phyloP scores from a whole-genome alignment of 495 filamentous ascomycete species.

The Penicillium tannophilum region DNA sequence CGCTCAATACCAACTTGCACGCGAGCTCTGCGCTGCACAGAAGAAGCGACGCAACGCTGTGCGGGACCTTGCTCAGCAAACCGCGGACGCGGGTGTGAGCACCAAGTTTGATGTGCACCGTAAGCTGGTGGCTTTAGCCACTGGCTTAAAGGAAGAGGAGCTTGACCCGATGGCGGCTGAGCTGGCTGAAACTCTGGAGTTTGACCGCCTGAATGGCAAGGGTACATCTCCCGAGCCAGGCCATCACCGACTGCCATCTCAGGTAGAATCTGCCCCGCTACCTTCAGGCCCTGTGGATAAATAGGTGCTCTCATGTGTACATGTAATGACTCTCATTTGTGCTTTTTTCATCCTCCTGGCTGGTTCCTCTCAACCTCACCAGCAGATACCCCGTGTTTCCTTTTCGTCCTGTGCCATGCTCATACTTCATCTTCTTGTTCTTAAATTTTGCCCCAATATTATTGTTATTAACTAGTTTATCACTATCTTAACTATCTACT shows the following conservation, averaged over 20 bases:
- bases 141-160: constrained; percentile 52
- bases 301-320: constrained; percentile 23
- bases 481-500: too few relatives aligned
- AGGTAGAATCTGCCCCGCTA: constrained; percentile 28
- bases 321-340: constrained; percentile 36
- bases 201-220: constrained; percentile 48
- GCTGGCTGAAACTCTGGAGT: constrained; percentile 49
- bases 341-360: constrained; percentile 24
- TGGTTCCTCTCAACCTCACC: constrained; percentile 7
- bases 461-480: too few relatives aligned
- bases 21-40: constrained; percentile 42
- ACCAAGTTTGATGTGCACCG: constrained; percentile 56
- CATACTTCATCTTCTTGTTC: constrained; percentile 17
- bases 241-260: constrained; percentile 19
- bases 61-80: constrained; percentile 47
- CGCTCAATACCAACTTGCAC: constrained; percentile 34
- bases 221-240: constrained; percentile 36
- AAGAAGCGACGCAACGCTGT: constrained; percentile 45
- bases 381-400: constrained; percentile 32
- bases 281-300: constrained; percentile 39
- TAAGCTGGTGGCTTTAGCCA: constrained; percentile 53
- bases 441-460: constrained; percentile 13
- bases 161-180: constrained; percentile 52
- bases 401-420: constrained; percentile 3
- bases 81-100: constrained; percentile 51